phyloP scores from a whole-genome alignment of 345 rosid genomes.

The Lepidium didymum region DNA sequence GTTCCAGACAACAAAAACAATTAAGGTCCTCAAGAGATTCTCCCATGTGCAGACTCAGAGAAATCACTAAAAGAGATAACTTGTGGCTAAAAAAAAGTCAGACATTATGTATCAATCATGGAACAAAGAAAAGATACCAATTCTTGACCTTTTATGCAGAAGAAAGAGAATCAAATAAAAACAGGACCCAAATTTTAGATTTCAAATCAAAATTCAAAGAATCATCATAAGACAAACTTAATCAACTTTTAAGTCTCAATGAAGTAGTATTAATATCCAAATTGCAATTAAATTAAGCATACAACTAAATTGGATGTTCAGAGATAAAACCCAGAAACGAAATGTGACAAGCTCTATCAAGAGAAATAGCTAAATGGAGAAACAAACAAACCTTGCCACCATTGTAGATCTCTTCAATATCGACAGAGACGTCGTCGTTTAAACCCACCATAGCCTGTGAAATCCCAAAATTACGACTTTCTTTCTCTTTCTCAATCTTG shows the following conservation, averaged over 20 bases:
- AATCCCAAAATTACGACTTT: background rate
- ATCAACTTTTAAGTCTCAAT: conserved; percentile 8
- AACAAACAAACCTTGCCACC: conserved; percentile 60
- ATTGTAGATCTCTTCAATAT: conserved; percentile 76
- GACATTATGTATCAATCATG: conserved; percentile 27
- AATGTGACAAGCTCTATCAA: background rate
- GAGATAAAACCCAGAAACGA: background rate
- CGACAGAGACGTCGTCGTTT: conserved; percentile 49
- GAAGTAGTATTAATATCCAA: background rate
- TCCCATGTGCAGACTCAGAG: conserved; percentile 31
- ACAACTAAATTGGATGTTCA: background rate
- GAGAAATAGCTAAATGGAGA: background rate
- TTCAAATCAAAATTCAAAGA: conserved; percentile 8
- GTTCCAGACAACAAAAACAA: conserved; percentile 17
- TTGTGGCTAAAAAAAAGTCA: conserved; percentile 19
- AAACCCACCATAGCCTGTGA: conserved; percentile 50
- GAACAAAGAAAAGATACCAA: conserved; percentile 22
- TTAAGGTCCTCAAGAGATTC: conserved; percentile 24
- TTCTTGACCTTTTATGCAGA: background rate
- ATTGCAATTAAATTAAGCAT: background rate
- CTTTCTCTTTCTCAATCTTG: background rate
- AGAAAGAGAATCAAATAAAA: conserved; percentile 12
- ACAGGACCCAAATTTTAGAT: conserved; percentile 5
- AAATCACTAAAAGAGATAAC: conserved; percentile 16
- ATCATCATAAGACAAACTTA: conserved; percentile 12